phyloP scores from a whole-genome alignment of 192 early-diverging fungal species.

The Entrophospora sp. region DNA sequence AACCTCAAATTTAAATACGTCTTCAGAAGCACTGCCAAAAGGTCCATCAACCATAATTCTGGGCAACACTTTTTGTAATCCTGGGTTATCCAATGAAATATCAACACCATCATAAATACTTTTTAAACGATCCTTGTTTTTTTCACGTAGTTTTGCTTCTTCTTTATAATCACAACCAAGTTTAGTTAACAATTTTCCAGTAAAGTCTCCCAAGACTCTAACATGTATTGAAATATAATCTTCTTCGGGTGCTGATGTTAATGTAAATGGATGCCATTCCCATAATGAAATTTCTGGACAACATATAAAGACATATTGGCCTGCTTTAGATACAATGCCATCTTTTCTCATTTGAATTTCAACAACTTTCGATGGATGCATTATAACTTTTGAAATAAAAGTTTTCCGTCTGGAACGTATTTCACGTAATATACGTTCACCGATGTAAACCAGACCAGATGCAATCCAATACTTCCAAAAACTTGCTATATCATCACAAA shows the following conservation, averaged over 20 bases:
- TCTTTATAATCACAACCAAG: constrained; percentile 52
- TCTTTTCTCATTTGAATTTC: constrained; percentile 52
- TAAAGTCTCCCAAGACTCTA: constrained; percentile 65
- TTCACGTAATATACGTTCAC: constrained; percentile 61
- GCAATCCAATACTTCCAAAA: constrained; percentile 54
- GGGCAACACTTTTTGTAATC: constrained; percentile 33
- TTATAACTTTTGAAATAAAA: constrained; percentile 55
- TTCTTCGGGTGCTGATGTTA: too few relatives aligned
- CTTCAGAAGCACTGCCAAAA: too few relatives aligned
- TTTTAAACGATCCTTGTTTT: constrained; percentile 25
- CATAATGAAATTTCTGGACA: constrained; percentile 58
- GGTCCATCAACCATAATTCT: constrained; percentile 61
- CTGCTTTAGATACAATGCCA: constrained; percentile 39
- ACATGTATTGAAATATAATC: constrained; percentile 69
- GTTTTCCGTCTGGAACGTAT: constrained; percentile 45
- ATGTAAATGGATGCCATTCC: too few relatives aligned
- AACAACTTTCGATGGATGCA: constrained; percentile 67
- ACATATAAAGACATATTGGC: constrained; percentile 67
- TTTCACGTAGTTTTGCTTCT: constrained; percentile 24
- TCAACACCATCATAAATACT: background rate
- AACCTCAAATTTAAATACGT: constrained; percentile 65
- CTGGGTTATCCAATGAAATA: background rate
- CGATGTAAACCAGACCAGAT: constrained; percentile 37
- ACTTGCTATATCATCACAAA: constrained; percentile 28
- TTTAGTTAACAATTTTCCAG: constrained; percentile 44